Percentiles rank a stretch among this genome's conserved stretches.
Conservation (phyloP, 768 basidiomycete genomes). For the Tulasnella sp. region DNA sequence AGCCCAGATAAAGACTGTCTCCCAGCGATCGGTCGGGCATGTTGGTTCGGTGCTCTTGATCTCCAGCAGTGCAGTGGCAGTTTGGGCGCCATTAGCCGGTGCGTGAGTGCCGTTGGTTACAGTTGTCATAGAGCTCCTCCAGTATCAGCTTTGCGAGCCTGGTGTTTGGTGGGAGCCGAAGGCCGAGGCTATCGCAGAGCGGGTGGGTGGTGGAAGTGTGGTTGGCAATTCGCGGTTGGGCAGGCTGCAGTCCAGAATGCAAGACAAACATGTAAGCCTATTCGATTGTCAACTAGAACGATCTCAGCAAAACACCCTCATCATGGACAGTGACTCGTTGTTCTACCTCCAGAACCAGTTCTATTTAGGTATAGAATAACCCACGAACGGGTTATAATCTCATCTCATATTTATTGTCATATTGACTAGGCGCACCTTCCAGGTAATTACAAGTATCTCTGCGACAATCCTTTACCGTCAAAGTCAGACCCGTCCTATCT, state of each 20-base stretch:
- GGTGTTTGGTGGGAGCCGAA: background rate
- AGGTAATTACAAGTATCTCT: constrained; percentile 33
- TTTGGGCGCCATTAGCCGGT: constrained; percentile 3
- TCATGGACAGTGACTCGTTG: constrained; percentile 24
- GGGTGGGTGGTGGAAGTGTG: constrained; percentile 2
- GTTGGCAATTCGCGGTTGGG: background rate
- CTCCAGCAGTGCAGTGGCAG: constrained; percentile 19
- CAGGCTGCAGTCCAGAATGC: background rate
- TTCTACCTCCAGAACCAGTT: constrained; percentile 70
- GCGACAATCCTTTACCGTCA: constrained; percentile 42
- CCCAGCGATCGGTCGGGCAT: constrained; percentile 67
- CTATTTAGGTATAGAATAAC: constrained; percentile 41
- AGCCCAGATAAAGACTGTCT: constrained; percentile 72
- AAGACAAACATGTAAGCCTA: background rate
- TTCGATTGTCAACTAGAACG: background rate
- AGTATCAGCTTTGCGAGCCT: background rate
- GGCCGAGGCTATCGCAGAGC: background rate
- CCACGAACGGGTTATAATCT: background rate
- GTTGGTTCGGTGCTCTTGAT: background rate
- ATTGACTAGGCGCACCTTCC: constrained; percentile 46
- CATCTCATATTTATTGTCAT: background rate
- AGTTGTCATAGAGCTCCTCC: background rate
- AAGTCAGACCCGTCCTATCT: constrained; percentile 50
- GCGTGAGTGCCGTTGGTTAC: background rate
- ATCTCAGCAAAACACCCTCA: background rate